A percentile compares a stretch with the other conserved stretches of the same genome.
Conservation (phyloP, 2,329 filamentous ascomycete species). For the Fusarium falciforme region DNA sequence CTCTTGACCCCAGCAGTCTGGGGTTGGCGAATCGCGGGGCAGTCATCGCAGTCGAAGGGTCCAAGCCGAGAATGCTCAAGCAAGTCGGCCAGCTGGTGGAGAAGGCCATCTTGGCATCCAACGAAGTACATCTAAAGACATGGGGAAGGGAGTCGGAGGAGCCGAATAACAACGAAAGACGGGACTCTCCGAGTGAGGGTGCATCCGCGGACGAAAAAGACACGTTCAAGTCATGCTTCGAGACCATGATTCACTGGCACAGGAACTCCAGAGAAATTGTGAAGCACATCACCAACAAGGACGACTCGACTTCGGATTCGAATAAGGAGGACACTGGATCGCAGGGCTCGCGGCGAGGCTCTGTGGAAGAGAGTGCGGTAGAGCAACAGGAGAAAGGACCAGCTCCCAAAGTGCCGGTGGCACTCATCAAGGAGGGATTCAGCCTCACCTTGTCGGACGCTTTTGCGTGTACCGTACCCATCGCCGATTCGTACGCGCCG, state of each 20-base stretch:
- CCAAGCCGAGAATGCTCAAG: slow-evolving; percentile 62
- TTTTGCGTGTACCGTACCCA: slow-evolving; percentile 79
- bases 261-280: slow-evolving; percentile 78
- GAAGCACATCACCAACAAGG: slow-evolving; percentile 55
- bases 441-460: slow-evolving; percentile 82
- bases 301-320: slow-evolving; percentile 13
- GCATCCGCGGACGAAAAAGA: slow-evolving; percentile 45
- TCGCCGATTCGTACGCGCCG: slow-evolving; percentile 80
- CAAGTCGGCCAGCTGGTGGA: slow-evolving; percentile 74
- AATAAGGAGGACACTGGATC: slow-evolving; percentile 15
- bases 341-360: slow-evolving; percentile 20
- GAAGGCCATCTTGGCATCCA: slow-evolving; percentile 64
- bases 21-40: slow-evolving; percentile 71
- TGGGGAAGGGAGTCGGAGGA: slow-evolving; percentile 55
- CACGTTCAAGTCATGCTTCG: slow-evolving; percentile 70
- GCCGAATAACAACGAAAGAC: slow-evolving; percentile 14
- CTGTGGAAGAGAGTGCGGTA: slow-evolving; percentile 8
- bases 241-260: slow-evolving; percentile 80
- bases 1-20: slow-evolving; percentile 48
- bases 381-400: slow-evolving; percentile 16
- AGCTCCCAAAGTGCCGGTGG: slow-evolving; percentile 68
- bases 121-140: slow-evolving; percentile 55
- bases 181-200: slow-evolving; percentile 25
- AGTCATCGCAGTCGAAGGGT: slow-evolving; percentile 86
- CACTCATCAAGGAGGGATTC: slow-evolving; percentile 81